These are phyloP conservation scores for Quercus alba DNA, from an alignment of 306 rosid species.

Conservation along the genomic window DNA sequence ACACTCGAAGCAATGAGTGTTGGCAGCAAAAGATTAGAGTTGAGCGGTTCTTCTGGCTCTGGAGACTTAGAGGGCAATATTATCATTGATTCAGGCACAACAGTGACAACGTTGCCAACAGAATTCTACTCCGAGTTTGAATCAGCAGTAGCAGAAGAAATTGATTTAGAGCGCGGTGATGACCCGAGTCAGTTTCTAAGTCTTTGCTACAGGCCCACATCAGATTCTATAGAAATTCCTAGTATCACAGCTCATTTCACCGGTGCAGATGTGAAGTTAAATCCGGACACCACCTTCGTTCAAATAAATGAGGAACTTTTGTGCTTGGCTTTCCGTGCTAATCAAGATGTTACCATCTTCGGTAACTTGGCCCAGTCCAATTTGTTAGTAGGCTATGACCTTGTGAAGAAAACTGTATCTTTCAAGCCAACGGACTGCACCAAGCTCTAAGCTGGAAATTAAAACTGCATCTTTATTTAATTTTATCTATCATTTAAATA, in stretches of 20 bases:
- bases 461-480: no score
- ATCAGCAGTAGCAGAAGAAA: no score
- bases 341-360: not conserved
- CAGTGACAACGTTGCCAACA: no score
- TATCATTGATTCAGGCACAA: no score
- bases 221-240: not conserved
- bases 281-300: constrained; percentile 30
- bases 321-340: constrained; percentile 40
- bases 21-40: not conserved
- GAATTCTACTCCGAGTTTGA: no score
- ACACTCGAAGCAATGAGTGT: constrained; percentile 31
- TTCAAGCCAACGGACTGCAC: no score
- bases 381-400: no score
- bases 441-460: no score
- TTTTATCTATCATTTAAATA: no score
- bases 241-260: constrained; percentile 30
- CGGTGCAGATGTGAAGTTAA: constrained; percentile 35
- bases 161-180: not conserved
- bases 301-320: not conserved
- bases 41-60: not conserved
- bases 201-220: constrained; percentile 30
- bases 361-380: constrained; percentile 29
- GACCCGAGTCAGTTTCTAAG: not conserved
- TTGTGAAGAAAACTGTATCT: no score
- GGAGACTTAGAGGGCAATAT: not conserved